Evolutionary conservation across 2,329 filamentous ascomycete genomes (phyloP).

Genomic region (Orbilia brochopaga): DNA sequence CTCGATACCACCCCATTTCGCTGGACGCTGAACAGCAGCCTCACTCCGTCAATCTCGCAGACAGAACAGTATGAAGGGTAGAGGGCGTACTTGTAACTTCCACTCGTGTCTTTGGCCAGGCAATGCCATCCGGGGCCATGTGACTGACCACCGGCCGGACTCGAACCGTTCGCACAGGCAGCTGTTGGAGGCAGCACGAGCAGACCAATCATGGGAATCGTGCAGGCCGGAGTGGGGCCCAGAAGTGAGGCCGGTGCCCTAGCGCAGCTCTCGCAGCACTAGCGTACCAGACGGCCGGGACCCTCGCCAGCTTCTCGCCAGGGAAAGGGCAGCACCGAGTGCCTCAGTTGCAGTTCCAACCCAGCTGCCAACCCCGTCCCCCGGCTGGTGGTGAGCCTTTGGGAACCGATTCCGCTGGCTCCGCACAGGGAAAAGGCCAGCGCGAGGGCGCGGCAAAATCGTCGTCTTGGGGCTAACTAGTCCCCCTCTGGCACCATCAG

Average conservation of each 20-base stretch:
- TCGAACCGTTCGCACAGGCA: too few relatives aligned
- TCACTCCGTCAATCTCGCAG: not conserved
- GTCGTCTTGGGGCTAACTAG: conserved; percentile 18
- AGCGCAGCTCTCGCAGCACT: too few relatives aligned
- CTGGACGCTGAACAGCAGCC: conserved; percentile 2
- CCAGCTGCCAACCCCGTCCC: conserved; percentile 7
- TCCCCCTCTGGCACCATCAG: conserved; percentile 16
- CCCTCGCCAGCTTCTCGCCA: conserved; percentile 14
- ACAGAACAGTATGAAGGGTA: too few relatives aligned
- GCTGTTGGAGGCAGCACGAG: conserved; percentile 24
- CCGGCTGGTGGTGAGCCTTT: conserved; percentile 20
- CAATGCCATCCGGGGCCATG: too few relatives aligned
- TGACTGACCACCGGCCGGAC: too few relatives aligned
- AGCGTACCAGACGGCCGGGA: too few relatives aligned
- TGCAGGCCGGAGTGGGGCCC: too few relatives aligned
- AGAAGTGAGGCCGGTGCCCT: too few relatives aligned
- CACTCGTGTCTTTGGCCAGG: conserved; percentile 6
- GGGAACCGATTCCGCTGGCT: conserved; percentile 46
- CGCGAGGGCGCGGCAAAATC: conserved; percentile 29
- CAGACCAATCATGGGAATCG: conserved; percentile 1
- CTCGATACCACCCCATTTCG: conserved; percentile 5
- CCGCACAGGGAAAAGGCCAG: conserved; percentile 15
- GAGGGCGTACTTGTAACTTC: too few relatives aligned
- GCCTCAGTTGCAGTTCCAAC: not conserved
- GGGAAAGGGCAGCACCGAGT: too few relatives aligned